Conservation (phyloP, 768 basidiomycete genomes). For the Heimioporus sp. region DNA sequence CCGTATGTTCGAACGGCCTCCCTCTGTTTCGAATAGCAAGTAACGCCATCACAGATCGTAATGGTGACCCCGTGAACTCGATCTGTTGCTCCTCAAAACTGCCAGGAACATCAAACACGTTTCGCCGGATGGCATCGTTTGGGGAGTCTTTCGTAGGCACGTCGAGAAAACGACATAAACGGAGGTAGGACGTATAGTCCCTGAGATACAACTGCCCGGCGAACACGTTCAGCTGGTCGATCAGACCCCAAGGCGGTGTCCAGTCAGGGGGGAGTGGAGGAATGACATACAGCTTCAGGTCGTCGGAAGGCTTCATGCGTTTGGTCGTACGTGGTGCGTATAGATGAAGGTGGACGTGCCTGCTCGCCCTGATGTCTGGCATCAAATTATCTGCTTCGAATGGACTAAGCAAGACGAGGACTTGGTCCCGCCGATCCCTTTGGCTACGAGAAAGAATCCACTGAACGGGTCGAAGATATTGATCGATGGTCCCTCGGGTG, state of each 20-base stretch:
- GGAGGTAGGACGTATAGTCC: conserved; percentile 18
- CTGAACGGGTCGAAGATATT: neutral
- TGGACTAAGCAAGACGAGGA: conserved; percentile 2
- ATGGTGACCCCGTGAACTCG: conserved; percentile 31
- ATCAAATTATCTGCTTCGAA: neutral
- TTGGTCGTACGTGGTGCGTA: neutral
- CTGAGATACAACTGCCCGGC: neutral
- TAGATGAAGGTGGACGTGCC: conserved; percentile 1
- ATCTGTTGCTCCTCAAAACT: neutral
- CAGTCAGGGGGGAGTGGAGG: neutral
- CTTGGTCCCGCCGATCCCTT: neutral
- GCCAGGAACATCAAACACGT: conserved; percentile 1
- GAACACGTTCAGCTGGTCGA: conserved; percentile 2
- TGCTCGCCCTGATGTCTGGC: neutral
- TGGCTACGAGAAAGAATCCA: neutral
- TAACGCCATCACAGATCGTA: neutral
- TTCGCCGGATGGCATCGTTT: neutral
- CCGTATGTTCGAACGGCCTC: neutral
- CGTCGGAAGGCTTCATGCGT: neutral
- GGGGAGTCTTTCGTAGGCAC: neutral
- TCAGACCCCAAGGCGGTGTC: neutral
- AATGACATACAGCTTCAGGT: neutral
- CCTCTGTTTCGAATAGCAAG: neutral
- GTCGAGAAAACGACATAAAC: conserved; percentile 21
- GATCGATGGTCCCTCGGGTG: neutral